phyloP scores from a whole-genome alignment of 495 filamentous ascomycete genomes.

The Hyphodiscus hymeniophilus region DNA sequence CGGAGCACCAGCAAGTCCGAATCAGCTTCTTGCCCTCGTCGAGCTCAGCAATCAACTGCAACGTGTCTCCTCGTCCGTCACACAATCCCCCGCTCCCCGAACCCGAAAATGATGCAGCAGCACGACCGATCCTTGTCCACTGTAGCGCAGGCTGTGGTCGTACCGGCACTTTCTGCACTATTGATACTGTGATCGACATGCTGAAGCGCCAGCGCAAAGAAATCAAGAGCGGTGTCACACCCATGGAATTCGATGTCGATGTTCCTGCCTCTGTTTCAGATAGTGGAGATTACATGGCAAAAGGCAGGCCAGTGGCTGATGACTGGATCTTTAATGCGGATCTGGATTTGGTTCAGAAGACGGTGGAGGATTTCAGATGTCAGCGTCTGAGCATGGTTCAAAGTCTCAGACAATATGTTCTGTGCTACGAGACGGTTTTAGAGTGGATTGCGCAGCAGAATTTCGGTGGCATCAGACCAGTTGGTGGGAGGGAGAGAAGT shows the following conservation, averaged over 20 bases:
- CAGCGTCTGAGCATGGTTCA: slow-evolving; percentile 97
- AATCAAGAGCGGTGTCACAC: slow-evolving; percentile 25
- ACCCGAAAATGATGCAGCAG: slow-evolving; percentile 41
- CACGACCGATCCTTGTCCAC: slow-evolving; percentile 79
- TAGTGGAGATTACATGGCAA: slow-evolving; percentile 14
- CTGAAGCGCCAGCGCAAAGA: slow-evolving; percentile 64
- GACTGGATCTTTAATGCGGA: slow-evolving; percentile 46
- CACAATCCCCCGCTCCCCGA: slow-evolving; percentile 34
- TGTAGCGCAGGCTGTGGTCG: slow-evolving; percentile 94
- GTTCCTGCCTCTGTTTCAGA: slow-evolving; percentile 1
- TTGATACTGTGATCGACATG: slow-evolving; percentile 91
- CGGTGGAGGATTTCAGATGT: slow-evolving; percentile 79
- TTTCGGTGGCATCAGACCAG: neutral
- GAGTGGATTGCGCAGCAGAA: slow-evolving; percentile 60
- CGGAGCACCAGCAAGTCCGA: slow-evolving; percentile 81
- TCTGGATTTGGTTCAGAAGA: slow-evolving; percentile 72
- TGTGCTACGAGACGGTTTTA: slow-evolving; percentile 91
- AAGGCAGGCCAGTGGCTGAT: neutral
- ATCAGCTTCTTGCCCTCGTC: slow-evolving; percentile 76
- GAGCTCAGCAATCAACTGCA: slow-evolving; percentile 70
- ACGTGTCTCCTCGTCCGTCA: slow-evolving; percentile 30
- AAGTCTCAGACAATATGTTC: slow-evolving; percentile 85
- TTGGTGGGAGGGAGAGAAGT: slow-evolving; percentile 7
- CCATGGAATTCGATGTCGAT: slow-evolving; percentile 28
- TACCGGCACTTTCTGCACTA: slow-evolving; percentile 92